phyloP scores from a whole-genome alignment of 495 filamentous ascomycete species.

The Aspergillus carlsbadensis region DNA sequence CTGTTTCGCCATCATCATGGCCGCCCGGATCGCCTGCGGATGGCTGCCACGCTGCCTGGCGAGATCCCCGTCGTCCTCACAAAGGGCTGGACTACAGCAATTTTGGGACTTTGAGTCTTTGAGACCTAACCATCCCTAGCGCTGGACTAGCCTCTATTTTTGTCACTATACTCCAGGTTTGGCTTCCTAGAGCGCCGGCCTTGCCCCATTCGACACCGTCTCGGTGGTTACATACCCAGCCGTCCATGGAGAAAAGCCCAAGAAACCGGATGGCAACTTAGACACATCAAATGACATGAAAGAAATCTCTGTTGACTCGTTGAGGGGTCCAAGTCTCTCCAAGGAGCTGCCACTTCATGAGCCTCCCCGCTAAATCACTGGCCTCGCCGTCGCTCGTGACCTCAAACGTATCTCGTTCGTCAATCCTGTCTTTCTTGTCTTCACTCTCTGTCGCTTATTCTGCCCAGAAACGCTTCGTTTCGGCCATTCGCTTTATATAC shows the following conservation, averaged over 20 bases:
- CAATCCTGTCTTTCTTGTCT: neutral
- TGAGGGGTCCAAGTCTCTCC: neutral
- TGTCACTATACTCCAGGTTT: constrained; percentile 16
- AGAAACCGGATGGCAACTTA: neutral
- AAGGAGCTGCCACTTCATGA: constrained; percentile 5
- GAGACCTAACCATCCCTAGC: constrained; percentile 15
- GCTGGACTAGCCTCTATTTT: constrained; percentile 26
- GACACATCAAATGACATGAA: constrained; percentile 7
- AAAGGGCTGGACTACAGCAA: neutral
- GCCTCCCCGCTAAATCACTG: neutral
- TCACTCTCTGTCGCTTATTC: neutral
- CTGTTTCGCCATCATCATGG: constrained; percentile 6
- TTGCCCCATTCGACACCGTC: constrained; percentile 9
- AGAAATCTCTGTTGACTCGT: constrained; percentile 6
- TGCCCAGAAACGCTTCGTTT: neutral
- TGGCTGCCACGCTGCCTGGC: constrained; percentile 19
- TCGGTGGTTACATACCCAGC: constrained; percentile 17
- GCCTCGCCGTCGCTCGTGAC: neutral
- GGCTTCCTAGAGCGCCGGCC: constrained; percentile 5
- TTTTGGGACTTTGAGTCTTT: neutral
- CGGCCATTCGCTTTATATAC: neutral
- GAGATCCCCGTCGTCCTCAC: neutral
- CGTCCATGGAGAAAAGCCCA: neutral
- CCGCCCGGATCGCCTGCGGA: neutral
- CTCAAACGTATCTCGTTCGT: neutral